Conservation (phyloP, 306 rosid genomes). For the Glycine latifolia region DNA sequence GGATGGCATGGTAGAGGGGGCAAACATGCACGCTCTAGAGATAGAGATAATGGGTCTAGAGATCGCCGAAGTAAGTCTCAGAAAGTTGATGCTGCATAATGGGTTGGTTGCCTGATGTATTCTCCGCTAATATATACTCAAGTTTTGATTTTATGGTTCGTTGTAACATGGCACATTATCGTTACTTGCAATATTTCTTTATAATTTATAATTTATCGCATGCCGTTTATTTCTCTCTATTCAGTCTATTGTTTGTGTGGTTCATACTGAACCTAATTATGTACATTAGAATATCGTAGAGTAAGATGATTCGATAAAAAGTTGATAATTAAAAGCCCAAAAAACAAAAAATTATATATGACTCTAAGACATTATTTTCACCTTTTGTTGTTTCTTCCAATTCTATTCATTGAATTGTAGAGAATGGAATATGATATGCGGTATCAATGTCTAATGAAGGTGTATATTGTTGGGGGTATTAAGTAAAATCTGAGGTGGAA, state of each 20-base stretch:
- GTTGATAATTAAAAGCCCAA: too few relatives aligned
- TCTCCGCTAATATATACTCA: not conserved
- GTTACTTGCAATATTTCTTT: slow-evolving; percentile 2
- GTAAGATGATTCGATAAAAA: too few relatives aligned
- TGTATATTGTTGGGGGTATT: too few relatives aligned
- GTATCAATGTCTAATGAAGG: too few relatives aligned
- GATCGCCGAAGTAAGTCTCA: slow-evolving; percentile 71
- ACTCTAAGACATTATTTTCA: too few relatives aligned
- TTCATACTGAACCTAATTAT: not conserved
- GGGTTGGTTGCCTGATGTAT: slow-evolving; percentile 21
- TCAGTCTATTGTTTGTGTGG: not conserved
- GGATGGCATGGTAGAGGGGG: slow-evolving; percentile 75
- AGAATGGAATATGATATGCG: too few relatives aligned
- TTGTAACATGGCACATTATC: not conserved
- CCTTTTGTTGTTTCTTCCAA: too few relatives aligned
- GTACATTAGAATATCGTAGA: not conserved
- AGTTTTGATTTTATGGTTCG: slow-evolving; percentile 11
- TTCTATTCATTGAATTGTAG: too few relatives aligned
- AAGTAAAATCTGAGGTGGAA: too few relatives aligned
- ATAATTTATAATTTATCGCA: not conserved
- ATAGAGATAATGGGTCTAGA: slow-evolving; percentile 58
- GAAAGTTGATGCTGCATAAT: slow-evolving; percentile 56
- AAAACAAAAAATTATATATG: too few relatives aligned
- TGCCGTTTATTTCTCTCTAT: not conserved
- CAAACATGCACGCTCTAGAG: slow-evolving; percentile 72